Conservation (phyloP, 2,329 filamentous ascomycete genomes). For the Ustulina deusta region DNA sequence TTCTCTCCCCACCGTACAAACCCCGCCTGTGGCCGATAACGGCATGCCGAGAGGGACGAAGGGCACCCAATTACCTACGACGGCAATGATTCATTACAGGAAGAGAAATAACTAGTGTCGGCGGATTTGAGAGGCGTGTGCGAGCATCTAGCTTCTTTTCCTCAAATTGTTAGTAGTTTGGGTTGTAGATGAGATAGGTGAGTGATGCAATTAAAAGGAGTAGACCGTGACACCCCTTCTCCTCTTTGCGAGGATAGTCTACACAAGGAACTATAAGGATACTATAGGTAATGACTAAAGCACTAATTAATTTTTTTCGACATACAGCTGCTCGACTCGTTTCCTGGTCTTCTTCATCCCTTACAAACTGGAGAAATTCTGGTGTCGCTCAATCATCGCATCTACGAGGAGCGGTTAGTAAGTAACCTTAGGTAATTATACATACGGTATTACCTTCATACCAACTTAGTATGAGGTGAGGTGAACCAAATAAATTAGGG, state of each 20-base stretch:
- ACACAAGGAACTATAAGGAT: neutral
- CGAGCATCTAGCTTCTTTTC: neutral
- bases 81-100: neutral
- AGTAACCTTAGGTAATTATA: neutral
- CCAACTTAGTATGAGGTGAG: neutral
- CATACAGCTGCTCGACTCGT: neutral
- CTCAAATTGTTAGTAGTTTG: neutral
- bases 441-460: too few relatives aligned
- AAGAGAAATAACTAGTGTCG: neutral
- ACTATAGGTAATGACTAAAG: neutral
- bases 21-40: slow-evolving; percentile 38
- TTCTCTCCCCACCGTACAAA: slow-evolving; percentile 22
- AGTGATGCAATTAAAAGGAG: neutral
- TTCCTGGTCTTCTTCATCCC: neutral
- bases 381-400: neutral
- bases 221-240: too few relatives aligned
- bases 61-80: neutral
- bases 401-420: neutral
- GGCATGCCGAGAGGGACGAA: slow-evolving; percentile 29
- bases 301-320: neutral
- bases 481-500: too few relatives aligned
- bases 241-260: too few relatives aligned
- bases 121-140: neutral
- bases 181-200: slow-evolving; percentile 1
- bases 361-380: neutral